phyloP scores from a whole-genome alignment of 2,329 filamentous ascomycete species.

The Phialocephala sp. region DNA sequence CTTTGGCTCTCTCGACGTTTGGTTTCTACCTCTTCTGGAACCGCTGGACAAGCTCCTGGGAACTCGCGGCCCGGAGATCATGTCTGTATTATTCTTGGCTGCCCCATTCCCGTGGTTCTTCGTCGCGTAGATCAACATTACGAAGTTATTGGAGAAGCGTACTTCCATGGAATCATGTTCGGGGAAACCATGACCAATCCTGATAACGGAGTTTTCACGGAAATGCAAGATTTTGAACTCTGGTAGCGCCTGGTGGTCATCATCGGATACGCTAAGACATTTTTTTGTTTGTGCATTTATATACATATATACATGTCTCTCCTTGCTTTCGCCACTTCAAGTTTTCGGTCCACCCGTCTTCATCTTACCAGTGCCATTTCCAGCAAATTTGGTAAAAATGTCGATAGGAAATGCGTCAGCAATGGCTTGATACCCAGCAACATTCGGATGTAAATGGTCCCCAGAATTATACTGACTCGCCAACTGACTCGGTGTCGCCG shows the following conservation, averaged over 20 bases:
- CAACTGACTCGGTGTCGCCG: conserved; percentile 54
- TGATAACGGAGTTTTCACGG: not conserved
- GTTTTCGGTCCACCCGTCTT: not conserved
- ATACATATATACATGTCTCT: conserved; percentile 1
- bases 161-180: conserved; percentile 24
- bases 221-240: not conserved
- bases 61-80: conserved; percentile 7
- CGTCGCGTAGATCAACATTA: conserved; percentile 8
- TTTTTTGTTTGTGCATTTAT: not conserved
- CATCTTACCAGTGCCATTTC: not conserved
- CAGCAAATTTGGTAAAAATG: conserved; percentile 48
- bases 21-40: not conserved
- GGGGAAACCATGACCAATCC: conserved; percentile 13
- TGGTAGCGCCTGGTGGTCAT: not conserved
- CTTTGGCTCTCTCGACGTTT: not conserved
- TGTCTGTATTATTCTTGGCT: conserved; percentile 18
- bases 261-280: not conserved
- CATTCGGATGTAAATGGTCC: conserved; percentile 69
- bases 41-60: not conserved
- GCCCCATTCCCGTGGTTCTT: conserved; percentile 14
- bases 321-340: not conserved
- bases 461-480: conserved; percentile 60
- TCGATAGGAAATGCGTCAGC: conserved; percentile 62
- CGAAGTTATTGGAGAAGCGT: conserved; percentile 17
- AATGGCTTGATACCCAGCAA: conserved; percentile 62